Conservation (phyloP, 495 filamentous ascomycete species). For the Ramalina intermedia region DNA sequence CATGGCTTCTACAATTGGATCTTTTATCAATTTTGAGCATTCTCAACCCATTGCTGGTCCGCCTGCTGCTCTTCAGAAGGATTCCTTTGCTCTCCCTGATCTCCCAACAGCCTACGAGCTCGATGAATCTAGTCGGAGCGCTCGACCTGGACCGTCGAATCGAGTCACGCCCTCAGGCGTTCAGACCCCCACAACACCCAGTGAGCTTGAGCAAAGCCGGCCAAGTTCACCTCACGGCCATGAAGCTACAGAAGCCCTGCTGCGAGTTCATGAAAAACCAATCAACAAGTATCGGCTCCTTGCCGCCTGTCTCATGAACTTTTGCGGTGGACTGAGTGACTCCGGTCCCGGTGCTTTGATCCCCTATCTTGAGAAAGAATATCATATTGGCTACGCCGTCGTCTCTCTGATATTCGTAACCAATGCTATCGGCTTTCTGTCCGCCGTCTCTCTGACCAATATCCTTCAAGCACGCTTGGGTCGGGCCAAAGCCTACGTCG, state of each 20-base stretch:
- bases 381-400: constrained; percentile 55
- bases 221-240: constrained; percentile 26
- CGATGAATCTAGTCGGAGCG: constrained; percentile 20
- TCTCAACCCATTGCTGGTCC: constrained; percentile 19
- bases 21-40: constrained; percentile 25
- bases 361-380: constrained; percentile 59
- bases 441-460: constrained; percentile 51
- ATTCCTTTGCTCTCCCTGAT: constrained; percentile 18
- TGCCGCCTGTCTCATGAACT: constrained; percentile 28
- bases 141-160: constrained; percentile 13
- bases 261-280: constrained; percentile 35
- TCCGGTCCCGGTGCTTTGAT: constrained; percentile 58
- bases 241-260: constrained; percentile 28
- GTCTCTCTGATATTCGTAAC: constrained; percentile 70
- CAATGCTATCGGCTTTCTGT: constrained; percentile 63
- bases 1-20: constrained; percentile 12
- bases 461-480: constrained; percentile 39
- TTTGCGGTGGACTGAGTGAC: constrained; percentile 46
- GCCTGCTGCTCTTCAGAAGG: constrained; percentile 20
- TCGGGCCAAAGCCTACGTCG: constrained; percentile 43
- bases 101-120: constrained; percentile 21
- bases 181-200: constrained; percentile 27
- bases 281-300: constrained; percentile 32
- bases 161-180: constrained; percentile 8
- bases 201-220: constrained; percentile 40